These are phyloP conservation scores for Schrenkiella parvula DNA, from an alignment of 345 rosid genomes.

Conservation along the genomic window DNA sequence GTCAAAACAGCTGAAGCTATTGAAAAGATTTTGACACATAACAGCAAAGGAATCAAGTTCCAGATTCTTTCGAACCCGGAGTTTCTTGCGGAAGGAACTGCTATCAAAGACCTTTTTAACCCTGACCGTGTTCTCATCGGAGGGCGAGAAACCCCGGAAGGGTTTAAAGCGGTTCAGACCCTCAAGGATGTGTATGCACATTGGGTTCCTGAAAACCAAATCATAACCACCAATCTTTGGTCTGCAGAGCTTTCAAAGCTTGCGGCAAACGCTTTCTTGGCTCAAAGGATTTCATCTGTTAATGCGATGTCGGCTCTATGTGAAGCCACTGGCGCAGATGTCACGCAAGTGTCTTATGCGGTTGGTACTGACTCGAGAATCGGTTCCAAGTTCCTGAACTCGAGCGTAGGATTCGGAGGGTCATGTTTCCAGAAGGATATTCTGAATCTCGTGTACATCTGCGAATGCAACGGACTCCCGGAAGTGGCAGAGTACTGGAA, in stretches of 20 bases:
- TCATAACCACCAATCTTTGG: slow-evolving; percentile 77
- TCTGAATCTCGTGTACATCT: slow-evolving; percentile 65
- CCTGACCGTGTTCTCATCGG: slow-evolving; percentile 87
- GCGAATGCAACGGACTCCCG: slow-evolving; percentile 73
- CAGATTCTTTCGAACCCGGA: slow-evolving; percentile 90
- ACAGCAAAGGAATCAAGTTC: slow-evolving; percentile 73
- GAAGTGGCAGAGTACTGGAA: slow-evolving; percentile 82
- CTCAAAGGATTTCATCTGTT: slow-evolving; percentile 80
- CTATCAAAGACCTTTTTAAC: slow-evolving; percentile 57
- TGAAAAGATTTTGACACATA: slow-evolving; percentile 68
- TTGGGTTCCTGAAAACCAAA: slow-evolving; percentile 73
- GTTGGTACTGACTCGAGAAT: slow-evolving; percentile 73
- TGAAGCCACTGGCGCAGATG: slow-evolving; percentile 83
- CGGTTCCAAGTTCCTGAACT: slow-evolving; percentile 71
- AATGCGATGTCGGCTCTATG: slow-evolving; percentile 88
- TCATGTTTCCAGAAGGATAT: slow-evolving; percentile 89
- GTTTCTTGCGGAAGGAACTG: slow-evolving; percentile 88
- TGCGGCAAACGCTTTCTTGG: slow-evolving; percentile 85
- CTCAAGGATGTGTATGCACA: slow-evolving; percentile 73
- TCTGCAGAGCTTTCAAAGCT: slow-evolving; percentile 90
- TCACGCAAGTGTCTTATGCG: slow-evolving; percentile 60
- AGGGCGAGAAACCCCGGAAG: slow-evolving; percentile 71
- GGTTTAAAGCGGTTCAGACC: slow-evolving; percentile 57
- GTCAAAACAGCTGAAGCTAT: slow-evolving; percentile 88
- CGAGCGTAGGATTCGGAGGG: slow-evolving; percentile 89